Base-by-base conservation (phyloP, 768 basidiomycete species). In the Ephemerocybe angulata region DNA sequence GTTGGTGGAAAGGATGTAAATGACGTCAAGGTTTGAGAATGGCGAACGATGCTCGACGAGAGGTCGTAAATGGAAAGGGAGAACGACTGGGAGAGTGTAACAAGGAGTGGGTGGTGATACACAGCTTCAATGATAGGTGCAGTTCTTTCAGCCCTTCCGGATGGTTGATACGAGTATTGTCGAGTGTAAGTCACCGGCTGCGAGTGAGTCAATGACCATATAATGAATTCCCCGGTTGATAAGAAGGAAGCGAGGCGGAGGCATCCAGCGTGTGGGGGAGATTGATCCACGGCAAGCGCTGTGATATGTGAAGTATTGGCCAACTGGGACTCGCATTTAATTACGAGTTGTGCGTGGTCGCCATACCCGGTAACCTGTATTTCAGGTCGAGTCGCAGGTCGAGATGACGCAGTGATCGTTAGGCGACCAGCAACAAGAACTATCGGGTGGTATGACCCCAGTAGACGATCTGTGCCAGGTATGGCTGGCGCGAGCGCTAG, bases 1-100 rank as follows among this genome's bases (percentile, higher is more conserved):
- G 84, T 81, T 1, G 91, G 90, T 1, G 88, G 87, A 66, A 85
- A 86, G 3, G 88, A 89, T 8, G 87, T 86, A 68, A 87, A 91
- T 1, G 89, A 88, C 29, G 78, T 81, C 17, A 92, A 72, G 1
- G 86, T 86, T 67, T 91, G 88, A 1, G 76, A 80, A 59, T 79
- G 84, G 10, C 67, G 70, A 46, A 84, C 74, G 8, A 63, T 70
- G 58, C 79, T 75, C 25, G 70, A 72, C 13, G 82, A 82, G 40
- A 91, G 65, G 64, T 90, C 84, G 65, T 87, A 93, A n/a, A 91
- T 67, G 42, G 83, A 83, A 21, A 93, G 77, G 12, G 76, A 76
- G 65, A 92, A 91, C 31, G 76, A 68, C 58, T 78, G 71, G 24
- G 90, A 86, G 44, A 93, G 74, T 0, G 87, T 83, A 47, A 88